phyloP scores from a whole-genome alignment of 495 filamentous ascomycete genomes.

The Niebla homalea region DNA sequence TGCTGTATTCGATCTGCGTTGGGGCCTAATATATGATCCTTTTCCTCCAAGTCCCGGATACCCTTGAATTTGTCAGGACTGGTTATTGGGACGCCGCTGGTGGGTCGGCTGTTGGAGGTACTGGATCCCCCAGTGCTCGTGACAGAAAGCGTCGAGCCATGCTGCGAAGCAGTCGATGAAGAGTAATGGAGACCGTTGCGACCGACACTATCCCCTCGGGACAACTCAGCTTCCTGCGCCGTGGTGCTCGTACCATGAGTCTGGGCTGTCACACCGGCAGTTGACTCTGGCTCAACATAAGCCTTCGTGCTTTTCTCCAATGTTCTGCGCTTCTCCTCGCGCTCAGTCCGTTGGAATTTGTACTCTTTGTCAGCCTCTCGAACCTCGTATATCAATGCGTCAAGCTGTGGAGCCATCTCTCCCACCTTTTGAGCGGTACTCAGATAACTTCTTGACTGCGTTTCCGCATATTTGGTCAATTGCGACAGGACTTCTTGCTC shows the following conservation, averaged over 20 bases:
- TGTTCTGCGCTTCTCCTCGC: conserved; percentile 80
- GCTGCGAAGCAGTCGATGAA: conserved; percentile 35
- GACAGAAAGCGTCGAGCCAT: conserved; percentile 20
- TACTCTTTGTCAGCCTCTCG: conserved; percentile 88
- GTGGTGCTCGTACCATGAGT: conserved; percentile 15
- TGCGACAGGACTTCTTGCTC: conserved; percentile 96
- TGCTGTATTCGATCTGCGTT: conserved; percentile 36
- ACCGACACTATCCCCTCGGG: conserved; percentile 57
- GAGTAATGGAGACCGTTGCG: conserved; percentile 32
- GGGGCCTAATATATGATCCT: conserved; percentile 34
- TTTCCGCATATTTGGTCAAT: conserved; percentile 86
- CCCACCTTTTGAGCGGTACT: conserved; percentile 76
- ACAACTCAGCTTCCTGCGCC: conserved; percentile 50
- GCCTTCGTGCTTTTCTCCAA: conserved; percentile 80
- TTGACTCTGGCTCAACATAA: conserved; percentile 60
- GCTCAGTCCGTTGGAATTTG: conserved; percentile 79
- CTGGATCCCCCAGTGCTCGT: conserved; percentile 20
- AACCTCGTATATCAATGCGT: conserved; percentile 84
- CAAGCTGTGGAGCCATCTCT: conserved; percentile 74
- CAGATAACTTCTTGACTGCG: conserved; percentile 74
- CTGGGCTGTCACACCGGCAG: conserved; percentile 16
- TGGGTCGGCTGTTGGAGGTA: conserved; percentile 21
- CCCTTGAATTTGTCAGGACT: conserved; percentile 67
- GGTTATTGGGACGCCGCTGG: conserved; percentile 24
- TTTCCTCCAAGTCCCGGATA: conserved; percentile 81